Evolutionary conservation across 2,329 filamentous ascomycete genomes (phyloP), one percentile per base, ranked within the genome.

Genomic region (Mollisiaceae sp.): DNA sequence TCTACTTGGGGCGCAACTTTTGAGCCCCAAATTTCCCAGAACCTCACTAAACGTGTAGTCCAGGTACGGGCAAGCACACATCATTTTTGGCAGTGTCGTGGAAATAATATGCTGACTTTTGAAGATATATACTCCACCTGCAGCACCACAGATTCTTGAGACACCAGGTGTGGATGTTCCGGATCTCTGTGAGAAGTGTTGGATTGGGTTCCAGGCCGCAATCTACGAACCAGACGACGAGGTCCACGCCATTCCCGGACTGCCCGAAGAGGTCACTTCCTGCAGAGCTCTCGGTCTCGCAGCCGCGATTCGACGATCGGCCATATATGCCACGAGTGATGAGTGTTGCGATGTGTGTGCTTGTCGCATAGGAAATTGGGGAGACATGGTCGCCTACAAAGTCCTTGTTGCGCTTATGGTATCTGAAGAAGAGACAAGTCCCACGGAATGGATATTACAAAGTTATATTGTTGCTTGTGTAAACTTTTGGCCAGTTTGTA

Each of bases 291-390:
- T 43, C n/a, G 35, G 60, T 18, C 24, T 62, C 9, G 60, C 47
- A 27, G 60, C 38, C 18, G 58, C 36, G 22, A 22, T 55, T 18
- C 57, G 24, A 27, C 63, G 50, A 47, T 47, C 58, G 2, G 32
- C 39, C 0, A 14, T 43, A 22, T 60, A 39, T 39, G 58, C 58
- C 2, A 41, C n/a, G n/a, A 24, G 15, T 5, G 12, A 12, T 12
- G 24, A 32, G 14, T 60, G 58, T 11, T 60, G 58, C 24, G 58
- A 60, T 41, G 24, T 27, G 24, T 60, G 58, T 12, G 58, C 58
- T 5, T 47, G 58, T 27, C 35, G 41, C n/a, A 6, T 60, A 11
- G 39, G 58, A n/a, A 32, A 35, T 32, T 60, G 58, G 58, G 39
- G 18, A 18, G 58, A 60, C 18, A 12, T 11, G 8, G 58, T 27